Conservation (phyloP, 805 yeast genomes). For the Candida golubevii region DNA sequence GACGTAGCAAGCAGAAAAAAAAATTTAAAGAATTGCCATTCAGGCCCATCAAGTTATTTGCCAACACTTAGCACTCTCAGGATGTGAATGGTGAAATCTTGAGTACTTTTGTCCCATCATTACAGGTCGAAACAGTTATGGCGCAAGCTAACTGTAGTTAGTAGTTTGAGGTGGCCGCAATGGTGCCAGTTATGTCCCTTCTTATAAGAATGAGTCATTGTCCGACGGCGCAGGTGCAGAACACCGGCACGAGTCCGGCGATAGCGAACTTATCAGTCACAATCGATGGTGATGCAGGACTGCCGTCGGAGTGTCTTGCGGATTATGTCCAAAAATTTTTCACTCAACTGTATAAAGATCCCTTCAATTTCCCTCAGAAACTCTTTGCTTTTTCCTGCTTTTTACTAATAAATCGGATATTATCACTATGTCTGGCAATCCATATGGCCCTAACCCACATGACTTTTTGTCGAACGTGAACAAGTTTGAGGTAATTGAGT, state of each 20-base stretch:
- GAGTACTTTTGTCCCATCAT: too few species aligned
- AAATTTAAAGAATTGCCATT: too few species aligned
- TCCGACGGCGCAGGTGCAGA: slow-evolving; percentile 13
- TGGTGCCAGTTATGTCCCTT: slow-evolving; percentile 7
- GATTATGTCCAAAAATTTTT: slow-evolving; percentile 15
- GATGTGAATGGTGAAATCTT: too few species aligned
- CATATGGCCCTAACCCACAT: slow-evolving; percentile 57
- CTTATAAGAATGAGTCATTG: slow-evolving; percentile 14
- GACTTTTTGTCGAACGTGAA: slow-evolving; percentile 53
- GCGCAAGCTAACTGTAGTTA: too few species aligned
- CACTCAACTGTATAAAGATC: background rate
- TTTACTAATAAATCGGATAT: too few species aligned
- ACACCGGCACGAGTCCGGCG: slow-evolving; percentile 9
- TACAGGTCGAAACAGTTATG: too few species aligned
- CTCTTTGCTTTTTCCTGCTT: too few species aligned
- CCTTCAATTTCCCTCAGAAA: too few species aligned
- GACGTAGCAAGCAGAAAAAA: too few species aligned
- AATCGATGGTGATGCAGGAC: slow-evolving; percentile 14
- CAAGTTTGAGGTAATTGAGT: slow-evolving; percentile 51
- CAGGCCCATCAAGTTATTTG: too few species aligned
- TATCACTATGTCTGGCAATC: slow-evolving; percentile 32
- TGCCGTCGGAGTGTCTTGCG: slow-evolving; percentile 2
- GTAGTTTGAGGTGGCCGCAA: too few species aligned
- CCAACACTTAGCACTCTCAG: too few species aligned
- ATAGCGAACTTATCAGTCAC: slow-evolving; percentile 18